A percentile compares a stretch with the other conserved stretches of the same genome.
These are phyloP conservation scores for Solanum sitiens DNA, from an alignment of 257 asterid species.

Conservation along the genomic window DNA sequence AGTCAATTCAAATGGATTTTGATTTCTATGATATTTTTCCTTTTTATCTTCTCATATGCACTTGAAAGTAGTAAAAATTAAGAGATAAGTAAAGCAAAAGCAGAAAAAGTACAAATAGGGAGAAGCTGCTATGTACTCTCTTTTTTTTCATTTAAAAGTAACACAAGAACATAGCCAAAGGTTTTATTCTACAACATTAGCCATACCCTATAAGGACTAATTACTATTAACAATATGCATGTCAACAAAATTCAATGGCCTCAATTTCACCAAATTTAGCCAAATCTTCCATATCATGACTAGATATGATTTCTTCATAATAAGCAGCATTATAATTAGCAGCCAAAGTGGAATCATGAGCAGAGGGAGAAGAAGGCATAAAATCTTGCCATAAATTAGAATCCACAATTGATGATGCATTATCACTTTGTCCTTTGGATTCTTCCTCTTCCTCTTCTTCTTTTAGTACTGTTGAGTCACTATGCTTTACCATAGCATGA, in stretches of 20 bases:
- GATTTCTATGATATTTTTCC: background rate
- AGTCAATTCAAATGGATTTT: background rate
- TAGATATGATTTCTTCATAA: background rate
- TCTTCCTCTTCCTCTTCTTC: constrained; percentile 7
- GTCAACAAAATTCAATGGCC: constrained; percentile 1
- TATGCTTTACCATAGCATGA: constrained; percentile 11
- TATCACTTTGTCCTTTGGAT: constrained; percentile 6
- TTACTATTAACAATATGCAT: background rate
- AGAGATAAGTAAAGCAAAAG: background rate
- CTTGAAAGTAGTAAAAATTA: background rate
- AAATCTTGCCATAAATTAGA: constrained; percentile 27
- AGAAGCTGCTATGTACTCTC: background rate
- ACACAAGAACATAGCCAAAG: background rate
- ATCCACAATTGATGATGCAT: constrained; percentile 15
- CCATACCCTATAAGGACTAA: background rate
- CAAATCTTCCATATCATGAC: background rate
- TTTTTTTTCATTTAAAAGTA: background rate
- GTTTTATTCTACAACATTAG: background rate
- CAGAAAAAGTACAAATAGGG: background rate
- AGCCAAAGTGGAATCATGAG: background rate
- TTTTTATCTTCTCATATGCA: background rate
- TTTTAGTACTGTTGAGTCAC: background rate
- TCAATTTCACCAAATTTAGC: background rate
- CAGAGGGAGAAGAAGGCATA: constrained; percentile 2
- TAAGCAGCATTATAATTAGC: background rate